Conservation (phyloP, 768 basidiomycete genomes). For the Pulveroboletus sp. region DNA sequence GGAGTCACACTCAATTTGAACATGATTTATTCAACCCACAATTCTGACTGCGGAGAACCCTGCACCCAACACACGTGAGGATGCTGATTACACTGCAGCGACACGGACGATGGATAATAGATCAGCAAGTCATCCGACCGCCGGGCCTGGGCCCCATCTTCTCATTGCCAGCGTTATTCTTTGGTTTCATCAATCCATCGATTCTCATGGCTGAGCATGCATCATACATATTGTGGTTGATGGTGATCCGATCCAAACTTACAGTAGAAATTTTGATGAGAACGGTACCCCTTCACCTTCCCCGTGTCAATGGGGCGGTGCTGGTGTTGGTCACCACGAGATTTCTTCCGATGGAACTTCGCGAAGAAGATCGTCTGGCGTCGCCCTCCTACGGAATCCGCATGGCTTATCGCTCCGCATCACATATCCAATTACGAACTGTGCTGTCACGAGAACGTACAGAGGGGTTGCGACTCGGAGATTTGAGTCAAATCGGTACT, state of each 20-base stretch:
- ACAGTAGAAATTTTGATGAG: no score
- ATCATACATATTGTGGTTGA: neutral
- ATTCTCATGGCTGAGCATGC: neutral
- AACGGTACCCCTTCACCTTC: no score
- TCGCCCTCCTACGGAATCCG: neutral
- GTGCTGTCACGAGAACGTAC: neutral
- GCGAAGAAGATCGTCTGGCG: neutral
- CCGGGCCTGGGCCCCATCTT: neutral
- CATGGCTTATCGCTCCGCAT: neutral
- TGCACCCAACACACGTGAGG: neutral
- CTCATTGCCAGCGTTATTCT: neutral
- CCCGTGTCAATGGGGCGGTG: neutral
- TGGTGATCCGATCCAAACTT: neutral
- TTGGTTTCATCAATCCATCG: neutral
- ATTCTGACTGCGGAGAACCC: neutral
- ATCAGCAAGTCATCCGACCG: neutral
- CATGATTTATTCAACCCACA: neutral
- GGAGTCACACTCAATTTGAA: no score
- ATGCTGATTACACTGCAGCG: neutral
- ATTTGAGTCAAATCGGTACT: no score
- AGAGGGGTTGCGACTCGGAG: no score
- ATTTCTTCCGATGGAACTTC: no score
- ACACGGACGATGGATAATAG: neutral
- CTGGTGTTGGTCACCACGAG: no score
- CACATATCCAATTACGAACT: slow-evolving; percentile 2